These are phyloP conservation scores for Exophiala alcalophila DNA, from an alignment of 2,329 filamentous ascomycete genomes.

Conservation along the genomic window DNA sequence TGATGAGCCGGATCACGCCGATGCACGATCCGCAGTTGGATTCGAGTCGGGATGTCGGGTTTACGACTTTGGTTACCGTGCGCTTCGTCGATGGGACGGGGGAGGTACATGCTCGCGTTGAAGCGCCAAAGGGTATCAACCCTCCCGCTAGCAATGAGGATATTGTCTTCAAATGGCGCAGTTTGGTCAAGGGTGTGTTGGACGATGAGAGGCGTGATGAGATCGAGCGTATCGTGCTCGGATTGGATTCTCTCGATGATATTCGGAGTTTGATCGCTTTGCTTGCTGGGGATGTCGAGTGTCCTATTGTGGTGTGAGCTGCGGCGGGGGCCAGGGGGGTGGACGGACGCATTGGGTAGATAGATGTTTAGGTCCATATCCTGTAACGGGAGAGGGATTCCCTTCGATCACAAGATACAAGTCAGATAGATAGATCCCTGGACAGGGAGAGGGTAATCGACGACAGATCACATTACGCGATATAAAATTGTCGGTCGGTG, in stretches of 20 bases:
- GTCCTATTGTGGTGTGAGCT: slow-evolving; percentile 13
- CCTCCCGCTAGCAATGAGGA: slow-evolving; percentile 39
- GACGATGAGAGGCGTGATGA: slow-evolving; percentile 31
- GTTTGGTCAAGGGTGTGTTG: slow-evolving; percentile 34
- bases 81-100: slow-evolving; percentile 26
- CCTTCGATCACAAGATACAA: too few species aligned
- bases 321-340: too few species aligned
- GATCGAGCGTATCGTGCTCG: slow-evolving; percentile 36
- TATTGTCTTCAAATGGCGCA: slow-evolving; percentile 38
- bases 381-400: too few species aligned
- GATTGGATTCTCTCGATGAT: slow-evolving; percentile 32
- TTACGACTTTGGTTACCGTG: slow-evolving; percentile 26
- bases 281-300: slow-evolving; percentile 16
- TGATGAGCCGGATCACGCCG: slow-evolving; percentile 35
- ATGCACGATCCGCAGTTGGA: slow-evolving; percentile 13
- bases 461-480: too few species aligned
- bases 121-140: slow-evolving; percentile 34
- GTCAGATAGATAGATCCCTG: too few species aligned
- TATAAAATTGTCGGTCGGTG: too few species aligned
- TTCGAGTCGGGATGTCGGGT: slow-evolving; percentile 19
- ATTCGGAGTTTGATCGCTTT: slow-evolving; percentile 27
- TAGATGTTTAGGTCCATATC: too few species aligned
- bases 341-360: too few species aligned
- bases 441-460: too few species aligned
- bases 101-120: slow-evolving; percentile 20